Evolutionary conservation across 2,329 filamentous ascomycete species (phyloP), one percentile per base, ranked within the genome.

Genomic region (Calonectria hawksworthii): DNA sequence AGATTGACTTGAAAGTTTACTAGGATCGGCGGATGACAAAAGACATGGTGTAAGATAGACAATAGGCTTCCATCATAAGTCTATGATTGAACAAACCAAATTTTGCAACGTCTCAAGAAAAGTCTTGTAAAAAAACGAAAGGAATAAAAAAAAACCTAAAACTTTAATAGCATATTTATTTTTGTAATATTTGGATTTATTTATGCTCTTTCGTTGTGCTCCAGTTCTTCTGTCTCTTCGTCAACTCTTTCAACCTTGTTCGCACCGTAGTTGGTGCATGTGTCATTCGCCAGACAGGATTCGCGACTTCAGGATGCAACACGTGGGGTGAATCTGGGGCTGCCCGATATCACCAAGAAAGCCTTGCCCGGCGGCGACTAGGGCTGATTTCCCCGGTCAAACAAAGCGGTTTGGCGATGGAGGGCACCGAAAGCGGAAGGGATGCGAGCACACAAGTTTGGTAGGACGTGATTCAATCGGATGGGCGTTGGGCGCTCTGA

Each of bases 1-100:
- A 50, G 70, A 68, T 64, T 44, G 47, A 47, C 44, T 32, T 68
- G 51, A 36, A 73, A 68, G 61, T 67, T 73, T 67, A 50, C 63
- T 47, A 47, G 50, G 50, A 34, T 38, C 38, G 30, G 64, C 41
- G n/a, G 30, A 52, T 51, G 30, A 67, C 21, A 38, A 26, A 63
- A 21, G 56, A 11, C 10, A 41, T 38, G 34, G 32, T 63, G 23
- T 38, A 41, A 26, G 34, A 63, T 63, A 23, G 56, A 63, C 34
- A 28, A 30, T 6, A 41, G 44, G 44, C 44, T 28, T 13, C 54
- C n/a, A n/a, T 16, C 32, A 6, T 32, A 30, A 10, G 30, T n/a
- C 21, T 34, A 28, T 32, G 14, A 21, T 21, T 54, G 26, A 30
- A 32, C 16, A 21, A 54, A 11, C 32, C 6, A 8, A 54, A 10